Evolutionary conservation across 2,329 filamentous ascomycete species (phyloP).

Genomic region (Chalaropsis ovoidea): DNA sequence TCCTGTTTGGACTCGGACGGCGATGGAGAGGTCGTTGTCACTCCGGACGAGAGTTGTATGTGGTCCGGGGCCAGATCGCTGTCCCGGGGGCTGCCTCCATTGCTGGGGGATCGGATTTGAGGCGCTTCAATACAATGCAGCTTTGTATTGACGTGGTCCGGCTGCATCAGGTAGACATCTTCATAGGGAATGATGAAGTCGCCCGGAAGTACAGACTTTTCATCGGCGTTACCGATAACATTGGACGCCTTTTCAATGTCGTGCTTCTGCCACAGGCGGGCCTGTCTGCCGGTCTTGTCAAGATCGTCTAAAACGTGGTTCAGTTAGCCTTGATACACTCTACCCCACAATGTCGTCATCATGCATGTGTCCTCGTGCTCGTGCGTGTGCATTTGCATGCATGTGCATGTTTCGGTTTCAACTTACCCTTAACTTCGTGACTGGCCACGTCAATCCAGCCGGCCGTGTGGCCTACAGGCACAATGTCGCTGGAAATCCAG

Average conservation of each 20-base stretch:
- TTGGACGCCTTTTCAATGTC: slow-evolving; percentile 50
- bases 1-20: background rate
- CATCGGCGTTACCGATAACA: slow-evolving; percentile 49
- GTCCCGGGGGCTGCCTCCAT: background rate
- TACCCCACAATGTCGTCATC: slow-evolving; percentile 2
- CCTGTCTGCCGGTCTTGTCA: slow-evolving; percentile 43
- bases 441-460: slow-evolving; percentile 52
- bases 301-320: slow-evolving; percentile 37
- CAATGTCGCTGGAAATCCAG: slow-evolving; percentile 54
- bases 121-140: slow-evolving; percentile 44
- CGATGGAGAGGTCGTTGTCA: slow-evolving; percentile 29
- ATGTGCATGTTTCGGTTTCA: background rate
- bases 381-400: background rate
- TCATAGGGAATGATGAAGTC: slow-evolving; percentile 55
- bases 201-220: slow-evolving; percentile 45
- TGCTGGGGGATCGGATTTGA: background rate
- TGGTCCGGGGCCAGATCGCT: slow-evolving; percentile 2
- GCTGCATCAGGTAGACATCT: slow-evolving; percentile 41
- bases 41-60: slow-evolving; percentile 16
- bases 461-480: slow-evolving; percentile 42
- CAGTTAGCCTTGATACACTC: background rate
- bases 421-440: slow-evolving; percentile 44
- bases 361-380: background rate
- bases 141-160: slow-evolving; percentile 41
- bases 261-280: slow-evolving; percentile 52